Conservation (phyloP, 2,329 filamentous ascomycete species). For the Fusarium secorum region DNA sequence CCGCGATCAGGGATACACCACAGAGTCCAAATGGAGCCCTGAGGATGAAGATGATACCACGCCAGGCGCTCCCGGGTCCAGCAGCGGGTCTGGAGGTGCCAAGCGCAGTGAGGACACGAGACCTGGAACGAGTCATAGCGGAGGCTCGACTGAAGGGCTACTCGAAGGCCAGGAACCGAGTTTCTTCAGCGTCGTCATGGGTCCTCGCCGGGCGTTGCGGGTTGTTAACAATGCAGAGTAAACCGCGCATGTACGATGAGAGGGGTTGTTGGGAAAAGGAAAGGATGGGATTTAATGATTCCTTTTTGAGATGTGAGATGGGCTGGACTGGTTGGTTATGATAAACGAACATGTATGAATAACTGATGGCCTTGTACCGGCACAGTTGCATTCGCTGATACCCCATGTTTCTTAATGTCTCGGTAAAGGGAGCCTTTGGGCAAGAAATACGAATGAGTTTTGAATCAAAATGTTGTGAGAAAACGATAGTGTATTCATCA, state of each 20-base stretch:
- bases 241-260: background rate
- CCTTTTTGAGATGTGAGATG: background rate
- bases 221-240: constrained; percentile 66
- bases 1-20: constrained; percentile 28
- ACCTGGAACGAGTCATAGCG: constrained; percentile 39
- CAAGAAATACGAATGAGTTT: background rate
- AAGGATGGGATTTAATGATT: background rate
- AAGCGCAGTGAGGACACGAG: constrained; percentile 41
- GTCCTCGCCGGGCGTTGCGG: constrained; percentile 71
- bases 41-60: constrained; percentile 38
- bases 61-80: constrained; percentile 35
- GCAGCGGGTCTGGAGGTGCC: constrained; percentile 31
- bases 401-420: constrained; percentile 14
- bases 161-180: constrained; percentile 70
- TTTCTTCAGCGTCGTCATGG: constrained; percentile 74
- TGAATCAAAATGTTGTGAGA: background rate
- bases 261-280: background rate
- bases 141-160: constrained; percentile 59
- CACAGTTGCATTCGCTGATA: constrained; percentile 38
- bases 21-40: constrained; percentile 45
- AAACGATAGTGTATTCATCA: constrained; percentile 13
- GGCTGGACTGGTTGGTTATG: constrained; percentile 5
- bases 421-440: background rate
- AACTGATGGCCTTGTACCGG: background rate
- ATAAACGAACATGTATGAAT: constrained; percentile 26